A percentile compares a stretch with the other conserved stretches of the same genome.
These are phyloP conservation scores for Brachypodium distachyon DNA, from an alignment of 202 grass and related monocot species.

Conservation along the genomic window DNA sequence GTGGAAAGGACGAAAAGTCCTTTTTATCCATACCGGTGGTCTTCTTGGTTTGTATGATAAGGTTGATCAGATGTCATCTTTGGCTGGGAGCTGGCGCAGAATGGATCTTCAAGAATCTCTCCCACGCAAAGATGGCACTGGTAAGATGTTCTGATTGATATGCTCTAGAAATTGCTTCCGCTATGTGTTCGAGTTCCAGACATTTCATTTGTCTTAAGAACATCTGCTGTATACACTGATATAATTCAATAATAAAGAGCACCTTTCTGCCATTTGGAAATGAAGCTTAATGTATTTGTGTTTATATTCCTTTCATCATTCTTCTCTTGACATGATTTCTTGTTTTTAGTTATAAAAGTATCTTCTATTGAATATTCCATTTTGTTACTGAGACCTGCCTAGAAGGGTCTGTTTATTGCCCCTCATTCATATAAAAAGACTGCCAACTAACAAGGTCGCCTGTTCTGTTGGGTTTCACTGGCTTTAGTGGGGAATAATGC, in stretches of 20 bases:
- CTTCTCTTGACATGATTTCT: neutral
- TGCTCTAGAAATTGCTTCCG: neutral
- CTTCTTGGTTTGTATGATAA: conserved; percentile 97
- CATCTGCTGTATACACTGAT: neutral
- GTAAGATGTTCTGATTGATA: conserved; percentile 87
- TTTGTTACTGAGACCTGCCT: neutral
- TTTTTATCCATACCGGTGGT: conserved; percentile 90
- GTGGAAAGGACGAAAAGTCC: conserved; percentile 67
- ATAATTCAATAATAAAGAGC: conserved; percentile 17
- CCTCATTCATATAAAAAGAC: neutral
- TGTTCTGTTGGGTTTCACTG: neutral
- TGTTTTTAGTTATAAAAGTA: neutral
- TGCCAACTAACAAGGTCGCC: neutral
- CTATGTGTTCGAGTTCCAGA: neutral
- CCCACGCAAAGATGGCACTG: conserved; percentile 57
- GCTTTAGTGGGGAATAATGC: neutral
- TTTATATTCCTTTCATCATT: neutral
- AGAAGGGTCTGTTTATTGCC: neutral
- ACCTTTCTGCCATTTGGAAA: conserved; percentile 16
- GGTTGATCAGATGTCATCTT: conserved; percentile 51
- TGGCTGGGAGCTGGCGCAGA: conserved; percentile 57
- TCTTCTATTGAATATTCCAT: neutral
- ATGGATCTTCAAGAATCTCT: conserved; percentile 78
- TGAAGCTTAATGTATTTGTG: neutral
- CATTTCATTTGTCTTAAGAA: neutral